Evolutionary conservation across 257 asterid genomes (phyloP).

Genomic region (Penstemon eatonii): DNA sequence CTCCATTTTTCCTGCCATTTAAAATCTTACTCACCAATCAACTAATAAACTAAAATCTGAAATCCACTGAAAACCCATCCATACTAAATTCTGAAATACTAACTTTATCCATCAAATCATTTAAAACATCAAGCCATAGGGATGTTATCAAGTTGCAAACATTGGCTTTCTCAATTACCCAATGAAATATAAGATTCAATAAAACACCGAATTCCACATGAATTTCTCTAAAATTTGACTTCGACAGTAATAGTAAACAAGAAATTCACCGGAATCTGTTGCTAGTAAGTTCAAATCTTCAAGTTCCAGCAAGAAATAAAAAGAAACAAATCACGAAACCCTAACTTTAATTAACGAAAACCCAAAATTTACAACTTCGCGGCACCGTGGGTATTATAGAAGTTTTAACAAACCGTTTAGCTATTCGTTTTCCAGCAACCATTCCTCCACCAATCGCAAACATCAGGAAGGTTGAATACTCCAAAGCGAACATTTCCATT

Average conservation of each 20-base stretch:
- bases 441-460: conserved; percentile 51
- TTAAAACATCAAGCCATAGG: background rate
- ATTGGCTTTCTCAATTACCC: background rate
- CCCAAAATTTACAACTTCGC: conserved; percentile 72
- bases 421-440: conserved; percentile 65
- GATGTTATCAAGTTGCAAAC: conserved; percentile 16
- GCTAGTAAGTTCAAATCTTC: conserved; percentile 19
- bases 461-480: conserved; percentile 45
- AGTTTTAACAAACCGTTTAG: conserved; percentile 42
- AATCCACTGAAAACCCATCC: conserved; percentile 17
- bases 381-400: conserved; percentile 58
- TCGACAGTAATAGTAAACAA: conserved; percentile 15
- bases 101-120: conserved; percentile 7
- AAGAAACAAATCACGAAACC: conserved; percentile 25
- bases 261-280: conserved; percentile 14
- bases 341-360: conserved; percentile 41
- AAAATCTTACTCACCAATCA: conserved; percentile 23
- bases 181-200: conserved; percentile 11
- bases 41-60: conserved; percentile 29
- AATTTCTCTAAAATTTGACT: conserved; percentile 14
- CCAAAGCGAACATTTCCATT: conserved; percentile 55
- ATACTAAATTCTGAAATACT: background rate
- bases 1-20: conserved; percentile 57
- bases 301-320: conserved; percentile 23
- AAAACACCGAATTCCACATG: background rate